These are phyloP conservation scores for Candida labiduridarum DNA, from an alignment of 1,139 yeast species.

Conservation along the genomic window DNA sequence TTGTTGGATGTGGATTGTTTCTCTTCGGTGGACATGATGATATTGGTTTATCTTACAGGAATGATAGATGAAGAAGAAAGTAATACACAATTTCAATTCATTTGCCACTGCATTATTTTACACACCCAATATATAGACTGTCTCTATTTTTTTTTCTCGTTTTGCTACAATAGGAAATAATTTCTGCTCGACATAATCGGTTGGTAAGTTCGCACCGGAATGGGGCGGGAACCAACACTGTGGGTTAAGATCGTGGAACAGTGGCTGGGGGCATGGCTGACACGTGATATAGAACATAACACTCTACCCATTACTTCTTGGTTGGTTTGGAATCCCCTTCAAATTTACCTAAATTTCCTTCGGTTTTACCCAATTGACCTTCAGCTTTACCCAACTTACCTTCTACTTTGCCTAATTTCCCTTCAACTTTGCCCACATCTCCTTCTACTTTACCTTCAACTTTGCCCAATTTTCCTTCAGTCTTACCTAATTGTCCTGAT, in stretches of 20 bases:
- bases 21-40: conserved; percentile 4
- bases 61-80: background rate
- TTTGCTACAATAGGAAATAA: background rate
- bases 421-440: conserved; percentile 18
- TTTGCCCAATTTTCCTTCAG: conserved; percentile 8
- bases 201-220: no score
- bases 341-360: conserved; percentile 11
- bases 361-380: conserved; percentile 17
- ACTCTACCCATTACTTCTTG: background rate
- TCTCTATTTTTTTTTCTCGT: background rate
- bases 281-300: no score
- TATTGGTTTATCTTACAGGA: background rate
- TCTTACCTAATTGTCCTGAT: conserved; percentile 1
- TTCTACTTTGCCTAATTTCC: conserved; percentile 14
- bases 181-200: no score
- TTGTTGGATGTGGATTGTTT: no score
- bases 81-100: background rate
- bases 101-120: background rate
- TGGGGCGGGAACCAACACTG: no score
- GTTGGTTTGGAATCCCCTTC: conserved; percentile 5
- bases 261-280: no score
- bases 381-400: conserved; percentile 17
- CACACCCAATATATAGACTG: background rate
- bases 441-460: conserved; percentile 9
- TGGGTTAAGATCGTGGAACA: no score